Evolutionary conservation across 2,329 filamentous ascomycete species (phyloP), one percentile per base, ranked within the genome.

Genomic region (Chaetothyriales sp.): DNA sequence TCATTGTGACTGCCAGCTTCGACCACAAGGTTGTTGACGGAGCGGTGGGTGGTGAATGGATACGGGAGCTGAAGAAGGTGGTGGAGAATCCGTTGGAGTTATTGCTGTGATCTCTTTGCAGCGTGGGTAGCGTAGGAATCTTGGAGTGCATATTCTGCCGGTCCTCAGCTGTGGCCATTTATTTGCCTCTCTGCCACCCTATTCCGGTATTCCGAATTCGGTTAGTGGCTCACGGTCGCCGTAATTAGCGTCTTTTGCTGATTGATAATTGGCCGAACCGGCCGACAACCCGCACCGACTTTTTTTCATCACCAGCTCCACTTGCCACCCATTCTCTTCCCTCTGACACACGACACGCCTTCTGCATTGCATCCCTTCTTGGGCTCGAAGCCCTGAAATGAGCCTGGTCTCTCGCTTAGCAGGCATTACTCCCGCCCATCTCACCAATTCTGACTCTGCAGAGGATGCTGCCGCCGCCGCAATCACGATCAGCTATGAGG

Each of bases 11-110:
- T 42, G 90, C 76, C 64, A 93, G 86, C 76, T 98, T 98, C 68
- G 92, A 98, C 76, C 92, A 98, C 81, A 95, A 95, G 79, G 89
- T 96, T 48, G 83, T 98, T 10, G 92, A 98, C 67, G 92, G 92
- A 57, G 92, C 89, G 43, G 86, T 96, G 52, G 93, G 92, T 65
- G 92, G 83, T 53, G 92, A 98, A 71, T 98, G 90, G 81, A 87
- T 98, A 71, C 81, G 80, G 70, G 92, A 93, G 75, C 75, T 98
- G 69, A 98, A 98, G 84, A 90, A 89, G 79, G 86, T 88, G 49
- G 75, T 98, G 54, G 92, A 98, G 81, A 95, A 95, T 78, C 92
- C 92, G 60, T 78, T 98, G 61, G 86, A 94, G 75, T 78, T 98
- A 61, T 76, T 98, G 68, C 78, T 98, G 70, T 98, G 83, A 57